Evolutionary conservation across 2,329 filamentous ascomycete species (phyloP), one percentile per base, ranked within the genome.

Genomic region (Colletotrichum cereale): DNA sequence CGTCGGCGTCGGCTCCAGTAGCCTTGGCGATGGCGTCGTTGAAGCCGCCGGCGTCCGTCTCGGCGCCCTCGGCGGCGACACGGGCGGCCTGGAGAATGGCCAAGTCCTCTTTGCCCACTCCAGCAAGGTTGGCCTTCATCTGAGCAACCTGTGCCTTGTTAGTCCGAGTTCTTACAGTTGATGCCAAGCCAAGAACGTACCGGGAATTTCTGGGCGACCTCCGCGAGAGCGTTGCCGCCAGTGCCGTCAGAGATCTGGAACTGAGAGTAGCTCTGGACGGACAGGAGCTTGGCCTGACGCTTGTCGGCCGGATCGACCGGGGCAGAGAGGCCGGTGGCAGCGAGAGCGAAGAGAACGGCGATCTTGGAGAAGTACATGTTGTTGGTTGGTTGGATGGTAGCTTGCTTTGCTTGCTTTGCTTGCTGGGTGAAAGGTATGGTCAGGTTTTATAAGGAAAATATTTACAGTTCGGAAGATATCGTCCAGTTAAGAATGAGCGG

Each of bases 141-240:
- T 73, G 62, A 29, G 62, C 67, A 26, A 71, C 24, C 70, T 66
- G 29, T 44, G 16, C 21, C 34, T 16, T 24, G 36, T 73, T 12
- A 73, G 67, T 40, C 6, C 10, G 42, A 14, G 14, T 5, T 5
- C 14, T 12, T 18, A 34, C 24, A 38, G 10, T 4, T 3, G 16
- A 21, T 1, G 5, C 12, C 42, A 21, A 5, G 34, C 7, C 12
- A 14, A 24, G 16, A 53, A 75, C 81, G 57, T 78, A 87, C 86
- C 0, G 87, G 86, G 76, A 90, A 89, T 73, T 86, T 85, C 64
- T 85, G 83, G 56, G 86, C 80, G 65, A 87, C 87, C 78, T 89
- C 87, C 1, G 80, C 83, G 26, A 88, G 81, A 16, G 86, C 87
- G 56, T 88, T 84, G 63, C 88, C 87, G 29, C 83, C 86, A 12